phyloP scores from a whole-genome alignment of 1,139 yeast genomes.

The Saccharomyces hybrid region DNA sequence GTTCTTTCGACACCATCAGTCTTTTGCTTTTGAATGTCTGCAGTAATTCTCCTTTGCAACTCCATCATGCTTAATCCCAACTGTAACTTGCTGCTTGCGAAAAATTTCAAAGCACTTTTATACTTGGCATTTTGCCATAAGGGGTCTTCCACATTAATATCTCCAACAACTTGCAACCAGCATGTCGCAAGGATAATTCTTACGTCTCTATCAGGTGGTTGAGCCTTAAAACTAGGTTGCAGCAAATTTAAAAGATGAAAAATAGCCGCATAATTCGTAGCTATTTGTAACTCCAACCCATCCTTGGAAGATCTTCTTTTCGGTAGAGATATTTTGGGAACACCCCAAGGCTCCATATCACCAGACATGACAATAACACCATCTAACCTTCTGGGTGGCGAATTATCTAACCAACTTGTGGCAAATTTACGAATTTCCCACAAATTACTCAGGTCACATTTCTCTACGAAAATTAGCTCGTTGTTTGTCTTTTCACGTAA shows the following conservation, averaged over 20 bases:
- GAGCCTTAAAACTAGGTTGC: conserved; percentile 74
- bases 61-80: conserved; percentile 68
- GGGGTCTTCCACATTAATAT: conserved; percentile 57
- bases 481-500: conserved; percentile 64
- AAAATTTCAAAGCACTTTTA: conserved; percentile 62
- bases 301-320: conserved; percentile 58
- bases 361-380: conserved; percentile 87
- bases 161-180: conserved; percentile 66
- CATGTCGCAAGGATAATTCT: conserved; percentile 72
- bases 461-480: conserved; percentile 76
- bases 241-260: conserved; percentile 71
- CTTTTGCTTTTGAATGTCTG: conserved; percentile 32
- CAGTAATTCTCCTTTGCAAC: conserved; percentile 55
- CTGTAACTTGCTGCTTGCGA: conserved; percentile 75
- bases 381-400: conserved; percentile 85
- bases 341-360: conserved; percentile 59
- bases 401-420: conserved; percentile 86
- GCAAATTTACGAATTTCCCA: conserved; percentile 84
- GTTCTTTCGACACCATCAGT: conserved; percentile 45
- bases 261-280: conserved; percentile 73
- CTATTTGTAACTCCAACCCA: conserved; percentile 81
- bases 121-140: conserved; percentile 58
- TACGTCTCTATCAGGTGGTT: conserved; percentile 93
- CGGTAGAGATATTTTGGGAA: conserved; percentile 18
- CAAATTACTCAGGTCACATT: conserved; percentile 71